Evolutionary conservation across 2,329 filamentous ascomycete species (phyloP).

Genomic region (Cryphonectria japonica): DNA sequence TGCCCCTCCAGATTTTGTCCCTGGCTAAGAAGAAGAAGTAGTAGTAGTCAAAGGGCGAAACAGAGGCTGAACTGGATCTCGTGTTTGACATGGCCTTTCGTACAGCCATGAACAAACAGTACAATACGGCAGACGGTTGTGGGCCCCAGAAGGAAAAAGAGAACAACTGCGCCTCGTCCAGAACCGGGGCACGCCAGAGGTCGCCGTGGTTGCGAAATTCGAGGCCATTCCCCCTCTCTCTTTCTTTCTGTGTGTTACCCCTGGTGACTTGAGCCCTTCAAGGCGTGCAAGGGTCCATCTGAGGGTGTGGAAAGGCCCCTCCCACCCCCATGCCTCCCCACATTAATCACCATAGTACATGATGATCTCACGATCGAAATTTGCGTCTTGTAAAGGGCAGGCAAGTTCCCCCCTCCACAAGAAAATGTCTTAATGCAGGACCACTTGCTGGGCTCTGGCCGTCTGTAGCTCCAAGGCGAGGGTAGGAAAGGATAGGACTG

Average conservation of each 20-base stretch:
- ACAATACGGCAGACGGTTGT: background rate
- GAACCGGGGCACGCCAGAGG: background rate
- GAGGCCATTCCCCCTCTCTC: background rate
- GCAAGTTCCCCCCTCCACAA: background rate
- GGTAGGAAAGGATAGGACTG: background rate
- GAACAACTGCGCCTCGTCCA: background rate
- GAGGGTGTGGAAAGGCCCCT: background rate
- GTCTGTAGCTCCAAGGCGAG: background rate
- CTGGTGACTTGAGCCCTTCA: background rate
- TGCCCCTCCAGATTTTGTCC: background rate
- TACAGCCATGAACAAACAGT: no score
- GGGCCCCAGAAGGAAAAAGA: background rate
- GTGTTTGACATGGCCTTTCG: background rate
- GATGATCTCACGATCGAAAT: slow-evolving; percentile 1
- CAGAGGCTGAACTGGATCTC: background rate
- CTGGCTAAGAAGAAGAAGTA: background rate
- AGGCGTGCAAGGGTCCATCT: background rate
- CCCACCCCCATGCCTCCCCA: background rate
- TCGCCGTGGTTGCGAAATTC: background rate
- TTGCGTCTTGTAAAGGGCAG: background rate
- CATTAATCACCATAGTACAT: background rate
- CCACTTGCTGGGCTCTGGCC: background rate
- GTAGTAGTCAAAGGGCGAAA: background rate
- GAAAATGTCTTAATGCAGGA: background rate
- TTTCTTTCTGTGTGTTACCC: background rate